Conservation (phyloP, 1,284 basidiomycete genomes). For the Heterobasidion parviporum region DNA sequence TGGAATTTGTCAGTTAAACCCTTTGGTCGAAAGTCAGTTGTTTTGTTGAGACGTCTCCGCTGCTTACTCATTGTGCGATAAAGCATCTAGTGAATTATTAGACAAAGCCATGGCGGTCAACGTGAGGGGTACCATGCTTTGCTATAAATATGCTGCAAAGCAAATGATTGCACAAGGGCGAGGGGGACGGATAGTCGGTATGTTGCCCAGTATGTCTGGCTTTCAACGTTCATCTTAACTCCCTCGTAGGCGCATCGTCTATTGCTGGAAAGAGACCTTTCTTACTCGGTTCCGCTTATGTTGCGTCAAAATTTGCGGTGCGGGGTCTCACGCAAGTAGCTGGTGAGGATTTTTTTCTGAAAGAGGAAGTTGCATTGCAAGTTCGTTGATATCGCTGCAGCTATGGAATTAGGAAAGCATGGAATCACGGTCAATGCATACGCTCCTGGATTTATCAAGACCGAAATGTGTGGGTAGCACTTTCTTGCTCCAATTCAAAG, state of each 20-base stretch:
- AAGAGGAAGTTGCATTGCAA: background rate
- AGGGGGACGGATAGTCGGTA: conserved; percentile 2
- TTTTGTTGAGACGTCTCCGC: background rate
- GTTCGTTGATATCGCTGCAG: background rate
- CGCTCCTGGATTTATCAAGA: conserved; percentile 9
- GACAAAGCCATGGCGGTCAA: background rate
- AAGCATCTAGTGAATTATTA: conserved; percentile 1
- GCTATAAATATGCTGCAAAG: conserved; percentile 4
- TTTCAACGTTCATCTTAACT: no score
- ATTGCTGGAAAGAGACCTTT: background rate
- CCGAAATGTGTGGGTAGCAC: background rate
- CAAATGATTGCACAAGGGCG: conserved; percentile 5
- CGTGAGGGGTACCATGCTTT: conserved; percentile 2
- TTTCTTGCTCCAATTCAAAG: background rate
- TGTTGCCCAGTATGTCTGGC: no score
- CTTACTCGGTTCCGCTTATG: background rate
- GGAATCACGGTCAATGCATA: conserved; percentile 22
- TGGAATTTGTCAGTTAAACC: conserved; percentile 13
- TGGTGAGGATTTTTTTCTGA: background rate
- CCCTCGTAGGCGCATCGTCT: background rate
- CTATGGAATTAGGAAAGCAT: conserved; percentile 16
- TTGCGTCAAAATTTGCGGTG: conserved; percentile 3
- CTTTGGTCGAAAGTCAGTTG: conserved; percentile 14
- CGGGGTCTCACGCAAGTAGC: conserved; percentile 3
- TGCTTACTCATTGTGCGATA: background rate